phyloP scores from a whole-genome alignment of 768 basidiomycete species.

The Mycena crocata region DNA sequence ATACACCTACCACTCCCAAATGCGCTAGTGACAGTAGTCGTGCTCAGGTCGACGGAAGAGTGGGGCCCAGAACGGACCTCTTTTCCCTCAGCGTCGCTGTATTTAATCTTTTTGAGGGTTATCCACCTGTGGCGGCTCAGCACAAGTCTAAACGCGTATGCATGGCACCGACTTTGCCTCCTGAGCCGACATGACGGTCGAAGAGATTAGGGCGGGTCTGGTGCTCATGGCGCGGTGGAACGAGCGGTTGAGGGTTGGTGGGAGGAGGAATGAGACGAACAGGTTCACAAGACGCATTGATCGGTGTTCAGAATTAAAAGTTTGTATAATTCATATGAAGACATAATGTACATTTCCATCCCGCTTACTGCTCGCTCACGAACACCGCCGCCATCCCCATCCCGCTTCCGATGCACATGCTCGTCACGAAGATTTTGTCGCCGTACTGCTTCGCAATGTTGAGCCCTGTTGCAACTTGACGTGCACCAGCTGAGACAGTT shows the following conservation, averaged over 20 bases:
- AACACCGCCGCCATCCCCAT: slow-evolving; percentile 94
- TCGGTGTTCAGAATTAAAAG: not conserved
- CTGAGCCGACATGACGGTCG: slow-evolving; percentile 59
- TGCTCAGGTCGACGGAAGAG: slow-evolving; percentile 17
- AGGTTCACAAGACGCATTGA: not conserved
- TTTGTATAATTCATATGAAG: slow-evolving; percentile 3
- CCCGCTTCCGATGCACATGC: slow-evolving; percentile 92
- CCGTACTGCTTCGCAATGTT: slow-evolving; percentile 83
- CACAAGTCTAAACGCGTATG: not conserved
- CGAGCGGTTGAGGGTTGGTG: not conserved
- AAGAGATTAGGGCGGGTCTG: slow-evolving; percentile 55
- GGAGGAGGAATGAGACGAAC: not conserved
- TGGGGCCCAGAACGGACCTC: slow-evolving; percentile 57
- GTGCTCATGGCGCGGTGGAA: slow-evolving; percentile 23
- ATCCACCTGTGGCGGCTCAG: slow-evolving; percentile 72
- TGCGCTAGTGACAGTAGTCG: slow-evolving; percentile 62
- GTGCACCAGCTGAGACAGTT: slow-evolving; percentile 70
- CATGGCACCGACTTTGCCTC: slow-evolving; percentile 75
- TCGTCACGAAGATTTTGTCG: slow-evolving; percentile 84
- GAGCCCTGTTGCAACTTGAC: slow-evolving; percentile 89
- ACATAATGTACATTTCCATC: not conserved
- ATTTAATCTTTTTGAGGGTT: slow-evolving; percentile 83
- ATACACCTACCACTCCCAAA: slow-evolving; percentile 75
- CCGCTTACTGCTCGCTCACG: slow-evolving; percentile 79
- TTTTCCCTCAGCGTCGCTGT: slow-evolving; percentile 80